Base-by-base conservation (phyloP, 2,329 filamentous ascomycete genomes). In the Botryosphaeria dothidea region DNA sequence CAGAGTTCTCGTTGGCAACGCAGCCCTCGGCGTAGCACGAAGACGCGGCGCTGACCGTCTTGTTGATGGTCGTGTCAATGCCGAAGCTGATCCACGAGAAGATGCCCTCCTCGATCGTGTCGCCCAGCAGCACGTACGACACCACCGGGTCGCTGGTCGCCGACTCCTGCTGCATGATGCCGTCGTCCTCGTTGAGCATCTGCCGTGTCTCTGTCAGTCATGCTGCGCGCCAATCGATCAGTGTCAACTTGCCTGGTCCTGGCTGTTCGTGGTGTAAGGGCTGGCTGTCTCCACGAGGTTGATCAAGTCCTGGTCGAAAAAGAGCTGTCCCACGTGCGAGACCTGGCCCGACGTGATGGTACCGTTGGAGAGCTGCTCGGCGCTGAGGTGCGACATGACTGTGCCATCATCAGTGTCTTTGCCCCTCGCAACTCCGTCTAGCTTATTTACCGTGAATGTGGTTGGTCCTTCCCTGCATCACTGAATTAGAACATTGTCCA, bases 281-380 rank as follows among this genome's bases (percentile, higher is more conserved):
- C 71, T 65, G 0, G 75, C 77, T 15, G 74, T 73, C 67, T 86
- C 82, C 64, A 89, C 85, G 43, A 78, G 67, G 27, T 70, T 69
- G 68, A 86, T 82, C 9, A 90, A 82, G 66, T 80, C 78, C 72
- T 89, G 83, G 73, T 90, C 86, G 65, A 87, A 87, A 81, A 87
- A 90, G 58, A 88, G 72, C 73, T 91, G 88, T 17, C 88, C 87
- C 34, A 89, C 81, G 75, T 90, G 87, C 34, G 61, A 27, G 48
- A 63, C 11, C 49, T 63, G 61, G 7, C 84, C 82, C 65, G 85
- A 81, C 56, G 77, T 79, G 58, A 77, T 79, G 17, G 85, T 84
- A 60, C 83, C 84, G 71, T 83, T 86, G 58, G 78, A 68, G 34
- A 63, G 48, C 46, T 41, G 25, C 25, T 52, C 34, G 11, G 61